A percentile compares a stretch with the other conserved stretches of the same genome.
These are phyloP conservation scores for Fusarium transvaalense DNA, from an alignment of 2,329 filamentous ascomycete species.

Conservation along the genomic window DNA sequence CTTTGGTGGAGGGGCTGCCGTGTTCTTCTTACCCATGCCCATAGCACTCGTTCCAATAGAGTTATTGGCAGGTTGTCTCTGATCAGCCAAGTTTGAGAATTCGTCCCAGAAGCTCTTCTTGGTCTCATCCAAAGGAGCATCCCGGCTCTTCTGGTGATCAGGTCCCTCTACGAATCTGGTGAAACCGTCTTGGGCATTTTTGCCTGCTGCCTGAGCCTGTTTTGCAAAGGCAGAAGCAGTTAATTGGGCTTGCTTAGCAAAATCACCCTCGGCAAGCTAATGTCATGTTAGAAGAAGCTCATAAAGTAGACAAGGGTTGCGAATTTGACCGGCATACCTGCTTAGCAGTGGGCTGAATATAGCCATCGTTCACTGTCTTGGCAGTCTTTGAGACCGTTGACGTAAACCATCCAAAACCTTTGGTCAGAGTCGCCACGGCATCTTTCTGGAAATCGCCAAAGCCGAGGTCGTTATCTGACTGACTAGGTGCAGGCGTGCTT, in stretches of 20 bases:
- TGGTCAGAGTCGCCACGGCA: slow-evolving; percentile 86
- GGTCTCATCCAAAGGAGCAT: slow-evolving; percentile 67
- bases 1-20: slow-evolving; percentile 49
- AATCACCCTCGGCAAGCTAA: slow-evolving; percentile 83
- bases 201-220: slow-evolving; percentile 76
- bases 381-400: slow-evolving; percentile 90
- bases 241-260: slow-evolving; percentile 74
- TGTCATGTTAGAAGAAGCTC: slow-evolving; percentile 42
- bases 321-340: slow-evolving; percentile 67
- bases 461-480: slow-evolving; percentile 63
- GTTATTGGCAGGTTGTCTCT: slow-evolving; percentile 60
- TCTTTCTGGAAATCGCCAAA: slow-evolving; percentile 94
- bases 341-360: slow-evolving; percentile 91
- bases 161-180: slow-evolving; percentile 88
- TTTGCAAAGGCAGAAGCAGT: slow-evolving; percentile 75
- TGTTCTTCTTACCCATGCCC: slow-evolving; percentile 63
- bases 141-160: slow-evolving; percentile 53
- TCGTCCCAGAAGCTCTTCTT: slow-evolving; percentile 93
- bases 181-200: slow-evolving; percentile 82
- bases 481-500: slow-evolving; percentile 72
- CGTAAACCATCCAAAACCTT: slow-evolving; percentile 95
- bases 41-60: slow-evolving; percentile 71
- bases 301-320: slow-evolving; percentile 7
- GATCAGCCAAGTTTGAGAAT: slow-evolving; percentile 79
- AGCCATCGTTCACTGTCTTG: slow-evolving; percentile 90